Conservation (phyloP, 257 asterid species). For the Jaltomata sinuosa region DNA sequence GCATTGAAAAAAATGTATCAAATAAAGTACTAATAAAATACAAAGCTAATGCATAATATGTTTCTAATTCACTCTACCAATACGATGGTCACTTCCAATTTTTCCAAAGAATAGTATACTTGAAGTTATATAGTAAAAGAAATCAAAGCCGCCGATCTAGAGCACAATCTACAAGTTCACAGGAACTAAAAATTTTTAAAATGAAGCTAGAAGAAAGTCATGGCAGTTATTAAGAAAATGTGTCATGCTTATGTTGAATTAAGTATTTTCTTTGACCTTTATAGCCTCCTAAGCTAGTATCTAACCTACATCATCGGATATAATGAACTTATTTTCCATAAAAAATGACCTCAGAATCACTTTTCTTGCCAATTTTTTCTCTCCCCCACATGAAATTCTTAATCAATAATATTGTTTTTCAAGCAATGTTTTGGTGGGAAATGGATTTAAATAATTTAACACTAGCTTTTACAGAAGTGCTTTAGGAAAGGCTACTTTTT, state of each 20-base stretch:
- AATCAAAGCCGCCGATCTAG: neutral
- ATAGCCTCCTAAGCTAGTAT: neutral
- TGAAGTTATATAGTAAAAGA: neutral
- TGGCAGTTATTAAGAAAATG: neutral
- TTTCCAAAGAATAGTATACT: neutral
- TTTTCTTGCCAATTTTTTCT: neutral
- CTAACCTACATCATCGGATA: neutral
- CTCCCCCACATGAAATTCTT: neutral
- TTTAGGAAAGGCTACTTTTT: neutral
- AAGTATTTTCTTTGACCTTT: neutral
- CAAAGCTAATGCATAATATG: too few species aligned
- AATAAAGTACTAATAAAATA: too few species aligned
- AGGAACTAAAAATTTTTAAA: neutral
- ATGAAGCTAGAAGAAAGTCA: neutral
- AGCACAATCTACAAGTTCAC: neutral
- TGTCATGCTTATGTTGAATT: neutral
- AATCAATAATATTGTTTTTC: neutral
- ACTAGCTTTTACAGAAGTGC: neutral
- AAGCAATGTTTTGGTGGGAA: neutral
- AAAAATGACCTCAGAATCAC: neutral
- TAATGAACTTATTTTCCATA: neutral
- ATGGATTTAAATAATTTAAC: neutral
- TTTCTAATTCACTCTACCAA: too few species aligned
- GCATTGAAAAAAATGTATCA: too few species aligned
- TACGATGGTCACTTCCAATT: neutral